phyloP scores from a whole-genome alignment of 495 filamentous ascomycete species.

The Talaromyces adpressus region DNA sequence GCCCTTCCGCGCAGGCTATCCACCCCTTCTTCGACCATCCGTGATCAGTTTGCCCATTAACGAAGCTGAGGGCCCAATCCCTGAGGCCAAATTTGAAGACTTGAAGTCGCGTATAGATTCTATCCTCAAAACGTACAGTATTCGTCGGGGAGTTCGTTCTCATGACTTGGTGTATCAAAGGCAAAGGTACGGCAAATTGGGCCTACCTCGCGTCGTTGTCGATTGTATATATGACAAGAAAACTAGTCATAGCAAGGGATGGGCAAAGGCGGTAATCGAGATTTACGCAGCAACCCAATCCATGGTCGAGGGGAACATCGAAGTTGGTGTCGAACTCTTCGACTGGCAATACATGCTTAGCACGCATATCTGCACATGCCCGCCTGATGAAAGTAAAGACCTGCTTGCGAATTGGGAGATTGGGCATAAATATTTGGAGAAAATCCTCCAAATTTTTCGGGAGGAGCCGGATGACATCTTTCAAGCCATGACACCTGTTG shows the following conservation, averaged over 20 bases:
- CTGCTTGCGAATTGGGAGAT: not conserved
- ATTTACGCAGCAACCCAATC: not conserved
- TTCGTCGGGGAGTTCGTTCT: not conserved
- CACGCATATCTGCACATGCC: not conserved
- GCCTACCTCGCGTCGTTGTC: not conserved
- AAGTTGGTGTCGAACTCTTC: not conserved
- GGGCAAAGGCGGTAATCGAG: not conserved
- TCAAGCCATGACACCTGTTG: constrained; percentile 1
- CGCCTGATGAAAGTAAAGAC: not conserved
- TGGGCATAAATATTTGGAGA: not conserved
- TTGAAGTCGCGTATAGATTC: not conserved
- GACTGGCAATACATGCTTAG: not conserved
- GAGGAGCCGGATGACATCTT: not conserved
- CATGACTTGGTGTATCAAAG: not conserved
- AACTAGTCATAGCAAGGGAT: not conserved
- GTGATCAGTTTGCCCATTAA: not conserved
- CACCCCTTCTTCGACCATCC: not conserved
- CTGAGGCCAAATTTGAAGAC: not conserved
- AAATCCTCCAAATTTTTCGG: constrained; percentile 1
- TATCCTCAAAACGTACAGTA: not conserved
- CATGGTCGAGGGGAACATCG: not conserved
- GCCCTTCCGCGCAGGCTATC: not conserved
- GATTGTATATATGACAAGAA: constrained; percentile 2
- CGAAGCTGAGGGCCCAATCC: not conserved
- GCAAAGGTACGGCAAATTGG: not conserved